Base-by-base conservation (phyloP, 345 rosid genomes). In the Salix caprea region DNA sequence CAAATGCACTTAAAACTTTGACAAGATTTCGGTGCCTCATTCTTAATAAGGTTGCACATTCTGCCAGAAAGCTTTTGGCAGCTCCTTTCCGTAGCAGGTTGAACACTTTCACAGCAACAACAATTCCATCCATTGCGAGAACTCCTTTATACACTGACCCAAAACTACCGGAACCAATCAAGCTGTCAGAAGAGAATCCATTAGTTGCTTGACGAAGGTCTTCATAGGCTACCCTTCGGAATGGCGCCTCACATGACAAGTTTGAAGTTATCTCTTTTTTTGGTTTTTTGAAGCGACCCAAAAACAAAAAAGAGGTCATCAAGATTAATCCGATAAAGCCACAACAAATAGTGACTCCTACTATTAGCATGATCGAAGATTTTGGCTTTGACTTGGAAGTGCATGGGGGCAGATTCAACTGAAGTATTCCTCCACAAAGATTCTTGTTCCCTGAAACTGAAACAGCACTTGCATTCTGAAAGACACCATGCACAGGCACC, bases 371-470 rank as follows among this genome's bases (percentile, higher is more conserved):
- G 36, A 42, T 52, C 11, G 24, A 52, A 32, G 40, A 39, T 50
- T 16, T 61, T 37, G 30, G 5, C 30, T 68, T 54, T 14, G 16
- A 9, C 6, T n/a, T 32, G 2, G 46, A 15, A 16, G 2, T 24
- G 65, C 82, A 79, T n/a, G 14, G 32, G 1, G 74, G 50, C 1
- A 79, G 70, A 16, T 39, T 34, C 24, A 74, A 34, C 18, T 67
- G 36, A 30, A 62, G 70, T 19, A 18, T 6, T 60, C 77, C 77
- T 4, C 74, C 82, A 44, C 74, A 74, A 16, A 74, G 82, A 36
- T 56, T 73, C 14, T 24, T 8, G 44, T 79, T 79, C 34, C 77
- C 58, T 5, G 7, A 1, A 1, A 79, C 1, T n/a, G 61, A 67
- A 26, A 71, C 2, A 2, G 52, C 21, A 48, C 74, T 73, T 46